These are phyloP conservation scores for Pezicula carpinea DNA, from an alignment of 2,329 filamentous ascomycete genomes.

Conservation along the genomic window DNA sequence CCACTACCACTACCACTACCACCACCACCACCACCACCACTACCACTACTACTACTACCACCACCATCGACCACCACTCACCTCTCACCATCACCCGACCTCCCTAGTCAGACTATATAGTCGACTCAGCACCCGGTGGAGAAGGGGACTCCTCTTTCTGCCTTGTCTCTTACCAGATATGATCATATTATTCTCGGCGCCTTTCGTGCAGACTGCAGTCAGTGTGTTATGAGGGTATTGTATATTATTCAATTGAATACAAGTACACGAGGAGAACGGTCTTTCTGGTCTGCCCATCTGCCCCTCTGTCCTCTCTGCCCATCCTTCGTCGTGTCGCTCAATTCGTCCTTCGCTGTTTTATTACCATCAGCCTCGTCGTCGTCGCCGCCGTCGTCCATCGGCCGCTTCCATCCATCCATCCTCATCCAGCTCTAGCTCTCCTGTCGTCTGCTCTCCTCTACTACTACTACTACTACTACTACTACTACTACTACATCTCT, in stretches of 20 bases:
- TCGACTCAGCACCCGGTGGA: neutral
- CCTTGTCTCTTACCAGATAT: constrained; percentile 8
- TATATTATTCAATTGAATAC: constrained; percentile 15
- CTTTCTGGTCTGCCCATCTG: constrained; percentile 18
- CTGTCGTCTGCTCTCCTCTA: neutral
- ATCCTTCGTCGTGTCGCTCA: neutral
- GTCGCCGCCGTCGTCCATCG: neutral
- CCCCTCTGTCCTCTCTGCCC: constrained; percentile 6
- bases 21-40: too few species aligned
- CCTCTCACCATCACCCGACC: neutral
- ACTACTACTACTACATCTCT: too few species aligned
- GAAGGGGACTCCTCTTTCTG: constrained; percentile 15
- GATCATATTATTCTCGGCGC: constrained; percentile 1
- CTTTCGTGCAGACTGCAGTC: constrained; percentile 3
- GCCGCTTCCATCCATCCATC: neutral
- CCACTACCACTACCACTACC: too few species aligned
- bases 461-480: neutral
- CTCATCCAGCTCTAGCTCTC: neutral
- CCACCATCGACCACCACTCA: too few species aligned
- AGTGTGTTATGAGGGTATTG: constrained; percentile 4
- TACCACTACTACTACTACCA: too few species aligned
- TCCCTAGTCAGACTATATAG: neutral
- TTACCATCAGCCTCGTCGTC: constrained; percentile 4
- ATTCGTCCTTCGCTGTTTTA: constrained; percentile 5
- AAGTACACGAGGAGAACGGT: constrained; percentile 16